Evolutionary conservation across 2,329 filamentous ascomycete species (phyloP), one percentile per base, ranked within the genome.

Genomic region (Colletotrichum gloeosporioides): DNA sequence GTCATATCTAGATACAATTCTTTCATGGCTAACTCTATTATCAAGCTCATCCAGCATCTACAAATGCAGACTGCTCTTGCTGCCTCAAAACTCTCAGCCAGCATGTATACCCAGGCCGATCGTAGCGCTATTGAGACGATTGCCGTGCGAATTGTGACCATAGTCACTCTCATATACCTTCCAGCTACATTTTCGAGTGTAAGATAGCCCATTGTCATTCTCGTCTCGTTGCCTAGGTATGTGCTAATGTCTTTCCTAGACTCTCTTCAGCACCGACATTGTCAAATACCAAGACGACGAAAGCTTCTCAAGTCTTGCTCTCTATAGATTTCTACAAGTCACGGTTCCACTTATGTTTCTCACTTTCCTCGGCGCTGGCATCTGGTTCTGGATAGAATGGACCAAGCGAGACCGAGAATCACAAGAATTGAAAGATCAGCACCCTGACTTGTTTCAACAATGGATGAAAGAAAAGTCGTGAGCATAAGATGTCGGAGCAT

Each of bases 31-130:
- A 31, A 31, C 29, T 25, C 1, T 55, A 9, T 13, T 3, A 31
- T 18, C 34, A 55, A 85, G 83, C 78, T 85, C 16, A 77, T 81
- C 31, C 83, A 85, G 63, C 80, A 84, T 73, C 77, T 84, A 4
- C 82, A 84, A 69, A 80, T 79, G 29, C 83, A 86, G 64, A 78
- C 79, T 10, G 80, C 82, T 3, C 13, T 70, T 3, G 18, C 39
- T 12, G 16, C 72, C 4, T 64, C 67, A 1, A 71, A 36, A 10
- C 27, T 29, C 27, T 4, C 27, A 6, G 79, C 81, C 25, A 79
- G 80, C 16, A 80, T 81, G 78, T 79, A 82, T 49, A 70, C 78
- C 2, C 78, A 84, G 67, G 82, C 81, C 7, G 73, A 76, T 8
- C 81, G 77, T 7, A 82, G 80, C 78, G 81, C 82, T 57, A 76